Conservation (phyloP, 176 grass and related monocot species). For the Phoenix dactylifera region DNA sequence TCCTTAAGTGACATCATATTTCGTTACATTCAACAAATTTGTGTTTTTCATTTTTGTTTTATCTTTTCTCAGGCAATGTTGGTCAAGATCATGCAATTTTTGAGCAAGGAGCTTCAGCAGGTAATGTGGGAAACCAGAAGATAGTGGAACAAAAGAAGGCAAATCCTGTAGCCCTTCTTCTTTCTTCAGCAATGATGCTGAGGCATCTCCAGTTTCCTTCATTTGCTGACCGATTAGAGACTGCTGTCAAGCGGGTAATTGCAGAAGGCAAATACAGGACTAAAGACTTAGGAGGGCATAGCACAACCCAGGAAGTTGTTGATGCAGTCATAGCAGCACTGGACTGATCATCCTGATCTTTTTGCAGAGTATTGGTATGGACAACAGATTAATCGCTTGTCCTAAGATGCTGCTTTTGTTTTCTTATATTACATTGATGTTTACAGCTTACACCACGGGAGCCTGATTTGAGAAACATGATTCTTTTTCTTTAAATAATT, state of each 20-base stretch:
- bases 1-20: too few species aligned
- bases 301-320: constrained; percentile 8
- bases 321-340: constrained; percentile 9
- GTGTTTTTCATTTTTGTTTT: neutral
- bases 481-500: too few species aligned
- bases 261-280: constrained; percentile 5
- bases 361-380: too few species aligned
- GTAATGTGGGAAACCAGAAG: constrained; percentile 13
- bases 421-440: too few species aligned
- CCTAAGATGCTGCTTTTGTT: too few species aligned
- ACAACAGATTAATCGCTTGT: too few species aligned
- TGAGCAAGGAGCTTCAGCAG: constrained; percentile 8
- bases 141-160: constrained; percentile 1
- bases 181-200: constrained; percentile 7
- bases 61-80: neutral
- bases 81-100: constrained; percentile 13
- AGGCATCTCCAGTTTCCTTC: constrained; percentile 9
- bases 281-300: constrained; percentile 6
- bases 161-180: constrained; percentile 5
- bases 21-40: neutral
- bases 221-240: constrained; percentile 3
- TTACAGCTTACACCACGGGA: too few species aligned
- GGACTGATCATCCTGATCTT: neutral
- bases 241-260: constrained; percentile 3
- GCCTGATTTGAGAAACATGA: too few species aligned